Conservation (phyloP, 1,139 yeast genomes). For the Hansenula anomala region DNA sequence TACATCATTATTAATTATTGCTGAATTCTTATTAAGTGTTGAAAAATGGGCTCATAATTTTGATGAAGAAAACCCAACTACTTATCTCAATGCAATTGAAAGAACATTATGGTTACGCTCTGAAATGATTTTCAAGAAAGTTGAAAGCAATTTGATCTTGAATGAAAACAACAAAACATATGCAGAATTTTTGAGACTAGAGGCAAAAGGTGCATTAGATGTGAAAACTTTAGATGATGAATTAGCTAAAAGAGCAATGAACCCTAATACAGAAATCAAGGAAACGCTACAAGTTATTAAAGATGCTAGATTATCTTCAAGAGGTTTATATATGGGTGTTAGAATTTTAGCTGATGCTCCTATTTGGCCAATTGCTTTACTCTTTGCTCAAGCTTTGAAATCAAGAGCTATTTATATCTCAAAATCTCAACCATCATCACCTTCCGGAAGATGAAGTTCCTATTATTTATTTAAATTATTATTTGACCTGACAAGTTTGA, state of each 20-base stretch:
- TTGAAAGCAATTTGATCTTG: slow-evolving; percentile 48
- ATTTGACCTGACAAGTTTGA: too few species aligned
- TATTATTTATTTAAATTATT: too few species aligned
- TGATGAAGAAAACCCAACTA: slow-evolving; percentile 16
- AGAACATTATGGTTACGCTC: slow-evolving; percentile 33
- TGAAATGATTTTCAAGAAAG: slow-evolving; percentile 41
- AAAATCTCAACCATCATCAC: slow-evolving; percentile 14
- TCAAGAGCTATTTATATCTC: slow-evolving; percentile 48
- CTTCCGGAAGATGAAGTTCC: too few species aligned
- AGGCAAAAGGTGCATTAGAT: slow-evolving; percentile 52
- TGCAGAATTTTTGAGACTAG: slow-evolving; percentile 50
- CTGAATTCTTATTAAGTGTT: slow-evolving; percentile 53
- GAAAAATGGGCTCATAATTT: slow-evolving; percentile 43
- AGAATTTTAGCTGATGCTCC: slow-evolving; percentile 77
- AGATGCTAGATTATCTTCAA: slow-evolving; percentile 47
- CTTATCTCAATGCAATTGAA: slow-evolving; percentile 28
- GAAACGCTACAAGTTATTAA: slow-evolving; percentile 40
- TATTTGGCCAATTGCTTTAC: slow-evolving; percentile 74
- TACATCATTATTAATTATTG: slow-evolving; percentile 52
- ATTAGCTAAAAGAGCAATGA: slow-evolving; percentile 35
- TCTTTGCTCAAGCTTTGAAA: slow-evolving; percentile 72
- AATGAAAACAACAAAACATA: slow-evolving; percentile 42
- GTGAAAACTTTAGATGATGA: slow-evolving; percentile 41
- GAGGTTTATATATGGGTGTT: slow-evolving; percentile 61
- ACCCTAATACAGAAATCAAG: slow-evolving; percentile 34